Conservation (phyloP, 768 basidiomycete genomes). For the Hericium coralloides region DNA sequence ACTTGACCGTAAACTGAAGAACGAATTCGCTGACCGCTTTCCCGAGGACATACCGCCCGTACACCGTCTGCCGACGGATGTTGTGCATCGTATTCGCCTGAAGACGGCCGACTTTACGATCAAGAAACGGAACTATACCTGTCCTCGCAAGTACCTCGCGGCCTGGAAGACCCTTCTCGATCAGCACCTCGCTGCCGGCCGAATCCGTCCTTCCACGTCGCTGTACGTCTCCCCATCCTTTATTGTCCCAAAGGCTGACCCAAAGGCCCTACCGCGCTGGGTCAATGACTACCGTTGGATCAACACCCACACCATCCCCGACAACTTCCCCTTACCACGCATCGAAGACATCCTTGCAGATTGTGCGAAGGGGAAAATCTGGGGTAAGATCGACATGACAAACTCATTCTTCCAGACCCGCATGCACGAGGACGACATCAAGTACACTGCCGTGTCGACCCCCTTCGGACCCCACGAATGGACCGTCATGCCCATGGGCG, state of each 20-base stretch:
- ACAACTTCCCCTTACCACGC: conserved; percentile 17
- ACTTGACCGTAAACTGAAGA: not conserved
- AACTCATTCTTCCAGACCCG: conserved; percentile 32
- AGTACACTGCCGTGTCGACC: conserved; percentile 29
- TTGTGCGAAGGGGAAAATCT: conserved; percentile 28
- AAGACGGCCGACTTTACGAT: not conserved
- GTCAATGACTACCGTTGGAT: conserved; percentile 26
- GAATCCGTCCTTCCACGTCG: conserved; percentile 21
- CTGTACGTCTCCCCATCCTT: conserved; percentile 27
- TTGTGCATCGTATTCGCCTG: not conserved
- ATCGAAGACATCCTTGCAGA: conserved; percentile 23
- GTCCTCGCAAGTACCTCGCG: conserved; percentile 24
- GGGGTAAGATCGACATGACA: conserved; percentile 30
- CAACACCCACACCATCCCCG: conserved; percentile 23
- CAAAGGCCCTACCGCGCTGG: conserved; percentile 23
- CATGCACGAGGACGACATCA: conserved; percentile 20
- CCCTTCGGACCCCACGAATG: conserved; percentile 32
- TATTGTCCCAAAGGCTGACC: conserved; percentile 21
- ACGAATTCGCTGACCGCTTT: not conserved
- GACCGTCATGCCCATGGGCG: too few species aligned
- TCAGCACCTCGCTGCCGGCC: conserved; percentile 24
- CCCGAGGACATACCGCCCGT: not conserved
- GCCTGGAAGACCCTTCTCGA: conserved; percentile 26
- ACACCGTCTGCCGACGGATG: not conserved
- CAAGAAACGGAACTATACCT: conserved; percentile 17